Evolutionary conservation across 257 asterid genomes (phyloP).

Genomic region (Solanum bukasovii): DNA sequence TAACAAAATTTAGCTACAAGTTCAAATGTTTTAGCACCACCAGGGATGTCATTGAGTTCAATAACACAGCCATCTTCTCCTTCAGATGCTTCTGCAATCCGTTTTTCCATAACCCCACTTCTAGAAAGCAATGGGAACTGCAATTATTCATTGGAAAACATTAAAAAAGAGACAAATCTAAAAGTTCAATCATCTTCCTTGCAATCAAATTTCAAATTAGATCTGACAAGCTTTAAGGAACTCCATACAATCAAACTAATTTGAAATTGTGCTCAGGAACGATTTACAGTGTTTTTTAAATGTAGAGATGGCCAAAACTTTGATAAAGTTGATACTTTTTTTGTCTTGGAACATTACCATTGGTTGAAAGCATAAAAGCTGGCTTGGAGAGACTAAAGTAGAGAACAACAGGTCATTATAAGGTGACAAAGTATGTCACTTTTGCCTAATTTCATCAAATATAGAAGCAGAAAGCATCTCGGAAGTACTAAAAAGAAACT

Average conservation of each 20-base stretch:
- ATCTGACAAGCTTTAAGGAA: not conserved
- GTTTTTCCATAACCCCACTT: conserved; percentile 83
- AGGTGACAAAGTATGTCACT: not conserved
- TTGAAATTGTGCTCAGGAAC: not conserved
- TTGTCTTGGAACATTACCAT: not conserved
- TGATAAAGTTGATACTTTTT: not conserved
- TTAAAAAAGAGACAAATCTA: not conserved
- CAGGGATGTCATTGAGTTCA: conserved; percentile 61
- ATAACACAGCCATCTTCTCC: conserved; percentile 49
- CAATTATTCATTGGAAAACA: conserved; percentile 5
- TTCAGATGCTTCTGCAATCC: conserved; percentile 67
- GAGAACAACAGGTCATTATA: not conserved
- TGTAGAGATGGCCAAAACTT: not conserved
- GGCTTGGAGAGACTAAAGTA: not conserved
- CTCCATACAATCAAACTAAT: not conserved
- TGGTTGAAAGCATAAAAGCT: not conserved
- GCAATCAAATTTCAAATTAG: not conserved
- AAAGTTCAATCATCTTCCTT: not conserved
- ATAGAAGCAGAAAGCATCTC: not conserved
- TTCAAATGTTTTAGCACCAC: conserved; percentile 84
- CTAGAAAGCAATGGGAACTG: conserved; percentile 97
- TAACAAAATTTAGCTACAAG: conserved; percentile 92
- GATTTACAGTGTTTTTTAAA: not conserved
- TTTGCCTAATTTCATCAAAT: not conserved
- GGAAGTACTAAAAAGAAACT: not conserved